Evolutionary conservation across 1,284 basidiomycete genomes (phyloP), one percentile per base, ranked within the genome.

Genomic region (Cystobasidium pallidum): DNA sequence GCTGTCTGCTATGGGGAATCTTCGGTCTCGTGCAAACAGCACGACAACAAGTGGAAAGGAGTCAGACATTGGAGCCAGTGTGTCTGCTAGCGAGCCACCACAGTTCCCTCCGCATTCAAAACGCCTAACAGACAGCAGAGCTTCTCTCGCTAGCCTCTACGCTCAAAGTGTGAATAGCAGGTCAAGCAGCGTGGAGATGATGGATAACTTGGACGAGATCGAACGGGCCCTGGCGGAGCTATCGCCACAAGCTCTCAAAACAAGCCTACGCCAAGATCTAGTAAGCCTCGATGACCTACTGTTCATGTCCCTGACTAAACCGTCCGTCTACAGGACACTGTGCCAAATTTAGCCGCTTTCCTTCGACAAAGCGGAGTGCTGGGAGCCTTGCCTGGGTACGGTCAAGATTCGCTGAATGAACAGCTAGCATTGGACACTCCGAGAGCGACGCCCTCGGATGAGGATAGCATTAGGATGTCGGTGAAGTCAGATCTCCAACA

Each of bases 201-300:
- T 75, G 76, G 74, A 76, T 47, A 76, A 78, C 41, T 68, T 78
- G 28, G 75, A 78, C 62, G 75, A 78, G 28, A 74, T 78, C 54
- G 77, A 78, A 54, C 75, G 76, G 17, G 77, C 77, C 2, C 66
- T 78, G 43, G 74, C 70, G 2, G 76, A 77, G 34, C 70, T 78
- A 1, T 77, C 77, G 8, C 77, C 77, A n/a, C n/a, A 21, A 43
- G 51, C 70, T 8, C 41, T 72, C 2, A 66, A 62, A 21, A 39
- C 61, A 30, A 19, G 34, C 17, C 26, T 49, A 24, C 24, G 43
- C 3, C 51, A 41, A 24, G 34, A 65, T 49, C 11, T 11, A 6
- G 62, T 51, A 39, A 30, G 32, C 43, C 45, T 28, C n/a, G n/a
- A n/a, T n/a, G n/a, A n/a, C n/a, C n/a, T n/a, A n/a, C n/a, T n/a